Conservation (phyloP, 75 land plant genomes). For the Picea glauca region DNA sequence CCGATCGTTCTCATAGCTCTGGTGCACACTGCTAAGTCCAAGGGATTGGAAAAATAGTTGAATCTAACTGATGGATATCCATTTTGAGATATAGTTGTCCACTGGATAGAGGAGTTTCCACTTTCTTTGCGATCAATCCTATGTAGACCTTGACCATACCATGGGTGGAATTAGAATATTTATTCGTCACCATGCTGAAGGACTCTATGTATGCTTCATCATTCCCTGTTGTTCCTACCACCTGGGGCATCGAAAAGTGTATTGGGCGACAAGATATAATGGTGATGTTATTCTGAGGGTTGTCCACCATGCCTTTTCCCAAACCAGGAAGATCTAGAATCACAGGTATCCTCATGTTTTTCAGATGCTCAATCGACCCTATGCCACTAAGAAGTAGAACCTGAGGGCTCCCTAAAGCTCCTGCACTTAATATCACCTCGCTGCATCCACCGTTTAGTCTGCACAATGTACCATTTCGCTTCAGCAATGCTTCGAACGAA, state of each 20-base stretch:
- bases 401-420: slow-evolving; percentile 78
- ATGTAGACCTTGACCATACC: background rate
- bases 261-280: slow-evolving; percentile 42
- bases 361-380: slow-evolving; percentile 49
- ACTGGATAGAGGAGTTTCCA: slow-evolving; percentile 57
- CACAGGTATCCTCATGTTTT: slow-evolving; percentile 23
- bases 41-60: slow-evolving; percentile 75
- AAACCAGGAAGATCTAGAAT: slow-evolving; percentile 44
- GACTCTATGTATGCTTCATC: slow-evolving; percentile 55
- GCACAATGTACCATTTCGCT: background rate
- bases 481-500: background rate
- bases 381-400: slow-evolving; percentile 81
- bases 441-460: slow-evolving; percentile 3
- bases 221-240: slow-evolving; percentile 53
- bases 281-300: slow-evolving; percentile 67
- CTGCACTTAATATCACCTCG: slow-evolving; percentile 67
- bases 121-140: slow-evolving; percentile 31
- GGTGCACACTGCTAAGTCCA: slow-evolving; percentile 54
- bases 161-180: too few relatives aligned
- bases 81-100: slow-evolving; percentile 50
- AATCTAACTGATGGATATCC: slow-evolving; percentile 75
- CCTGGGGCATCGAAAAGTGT: slow-evolving; percentile 38
- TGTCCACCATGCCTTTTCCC: slow-evolving; percentile 81
- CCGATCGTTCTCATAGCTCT: slow-evolving; percentile 39
- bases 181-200: slow-evolving; percentile 25